phyloP scores from a whole-genome alignment of 2,329 filamentous ascomycete genomes.

The Parastagonospora nodorum region DNA sequence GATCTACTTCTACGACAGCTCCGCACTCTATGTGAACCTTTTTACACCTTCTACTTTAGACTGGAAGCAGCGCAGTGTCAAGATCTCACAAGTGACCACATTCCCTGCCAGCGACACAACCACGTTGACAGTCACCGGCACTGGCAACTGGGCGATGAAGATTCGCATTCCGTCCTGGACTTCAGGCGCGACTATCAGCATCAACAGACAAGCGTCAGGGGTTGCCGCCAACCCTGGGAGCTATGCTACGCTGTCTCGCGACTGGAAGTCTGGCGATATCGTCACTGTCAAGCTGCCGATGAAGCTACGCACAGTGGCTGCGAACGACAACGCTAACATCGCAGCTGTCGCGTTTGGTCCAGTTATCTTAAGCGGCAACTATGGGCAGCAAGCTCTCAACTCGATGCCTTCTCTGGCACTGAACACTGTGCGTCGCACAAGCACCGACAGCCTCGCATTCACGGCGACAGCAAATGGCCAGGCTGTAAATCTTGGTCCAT shows the following conservation, averaged over 20 bases:
- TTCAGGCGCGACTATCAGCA: constrained; percentile 42
- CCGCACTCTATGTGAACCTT: constrained; percentile 55
- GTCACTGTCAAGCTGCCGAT: constrained; percentile 55
- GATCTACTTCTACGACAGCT: constrained; percentile 55
- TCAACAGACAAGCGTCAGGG: constrained; percentile 48
- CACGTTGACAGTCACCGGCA: constrained; percentile 46
- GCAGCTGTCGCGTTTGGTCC: constrained; percentile 57
- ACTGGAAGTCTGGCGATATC: constrained; percentile 52
- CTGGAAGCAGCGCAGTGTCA: constrained; percentile 51
- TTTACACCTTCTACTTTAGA: constrained; percentile 54
- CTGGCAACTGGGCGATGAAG: constrained; percentile 41
- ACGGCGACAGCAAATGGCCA: constrained; percentile 23
- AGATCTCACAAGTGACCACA: constrained; percentile 51
- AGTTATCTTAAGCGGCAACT: constrained; percentile 53
- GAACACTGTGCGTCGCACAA: constrained; percentile 15
- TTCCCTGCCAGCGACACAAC: constrained; percentile 52
- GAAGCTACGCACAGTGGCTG: constrained; percentile 49
- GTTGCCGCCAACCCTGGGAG: constrained; percentile 42
- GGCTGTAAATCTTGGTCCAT: constrained; percentile 21
- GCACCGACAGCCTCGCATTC: constrained; percentile 16
- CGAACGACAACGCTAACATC: constrained; percentile 54
- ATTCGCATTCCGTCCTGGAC: constrained; percentile 59
- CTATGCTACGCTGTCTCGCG: constrained; percentile 50
- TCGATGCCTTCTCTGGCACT: constrained; percentile 21
- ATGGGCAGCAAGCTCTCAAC: constrained; percentile 37